Conservation (phyloP, 495 filamentous ascomycete species). For the Annulohypoxylon bovei region DNA sequence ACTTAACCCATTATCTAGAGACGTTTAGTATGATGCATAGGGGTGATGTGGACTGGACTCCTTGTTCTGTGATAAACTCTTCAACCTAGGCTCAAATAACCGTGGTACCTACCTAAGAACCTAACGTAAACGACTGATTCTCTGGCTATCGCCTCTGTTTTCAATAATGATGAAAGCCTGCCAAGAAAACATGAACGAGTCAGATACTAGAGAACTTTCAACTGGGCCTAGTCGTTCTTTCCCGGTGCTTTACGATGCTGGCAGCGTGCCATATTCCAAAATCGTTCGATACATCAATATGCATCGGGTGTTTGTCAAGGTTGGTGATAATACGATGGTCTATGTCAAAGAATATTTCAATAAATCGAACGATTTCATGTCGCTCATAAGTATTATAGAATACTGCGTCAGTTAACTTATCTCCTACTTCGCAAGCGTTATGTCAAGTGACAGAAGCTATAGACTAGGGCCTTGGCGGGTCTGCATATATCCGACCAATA, state of each 20-base stretch:
- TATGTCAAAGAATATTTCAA: neutral
- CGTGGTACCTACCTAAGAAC: too few species aligned
- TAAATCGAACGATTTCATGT: neutral
- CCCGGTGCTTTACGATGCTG: neutral
- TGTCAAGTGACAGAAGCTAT: constrained; percentile 1
- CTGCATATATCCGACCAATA: constrained; percentile 25
- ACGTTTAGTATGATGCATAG: too few species aligned
- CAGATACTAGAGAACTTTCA: too few species aligned
- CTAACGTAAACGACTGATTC: too few species aligned
- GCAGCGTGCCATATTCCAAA: neutral
- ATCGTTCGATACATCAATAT: neutral
- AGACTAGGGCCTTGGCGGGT: constrained; percentile 29
- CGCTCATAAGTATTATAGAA: neutral
- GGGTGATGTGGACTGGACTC: too few species aligned
- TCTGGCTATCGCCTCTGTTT: too few species aligned
- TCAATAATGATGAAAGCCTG: neutral
- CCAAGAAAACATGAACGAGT: too few species aligned
- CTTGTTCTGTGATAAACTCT: too few species aligned
- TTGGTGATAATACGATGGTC: neutral
- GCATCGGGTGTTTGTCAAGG: neutral
- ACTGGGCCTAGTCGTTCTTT: too few species aligned
- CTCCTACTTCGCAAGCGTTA: constrained; percentile 8
- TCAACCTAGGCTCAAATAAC: too few species aligned
- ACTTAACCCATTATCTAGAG: too few species aligned
- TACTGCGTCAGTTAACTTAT: neutral